Evolutionary conservation across 768 basidiomycete genomes (phyloP), one percentile per base, ranked within the genome.

Genomic region (Naganishia kalamii): DNA sequence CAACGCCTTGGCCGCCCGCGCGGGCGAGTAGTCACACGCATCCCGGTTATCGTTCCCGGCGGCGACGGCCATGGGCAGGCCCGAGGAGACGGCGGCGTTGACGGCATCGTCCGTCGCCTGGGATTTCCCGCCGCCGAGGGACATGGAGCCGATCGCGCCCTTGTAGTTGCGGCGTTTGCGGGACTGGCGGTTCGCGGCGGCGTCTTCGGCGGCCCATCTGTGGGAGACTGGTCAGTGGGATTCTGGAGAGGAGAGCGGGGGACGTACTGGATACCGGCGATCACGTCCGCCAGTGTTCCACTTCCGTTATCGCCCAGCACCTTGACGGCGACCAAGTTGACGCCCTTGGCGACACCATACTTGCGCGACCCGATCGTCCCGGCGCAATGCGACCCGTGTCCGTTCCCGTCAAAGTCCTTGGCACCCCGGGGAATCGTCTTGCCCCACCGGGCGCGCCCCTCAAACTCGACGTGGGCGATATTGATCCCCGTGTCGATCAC

Each of bases 41-140:
- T 94, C 89, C 71, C 84, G 85, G 80, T 89, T 87, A 74, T 90
- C 89, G 70, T 71, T 80, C 85, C 90, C 92, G 67, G 93, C 93
- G 67, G 94, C 94, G 66, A 99, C 96, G 67, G 94, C 90, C 70
- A 98, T 96, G 82, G 97, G 92, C 35, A 99, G 83, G 41, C 96
- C 96, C 37, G 77, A 68, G 10, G 85, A 83, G 62, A 94, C 90
- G 49, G 96, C 92, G 57, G 80, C 81, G 81, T 98, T 86, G 67
- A 99, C 91, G 59, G 87, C 85, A 25, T 83, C 82, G 68, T 99
- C 92, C 59, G 98, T 83, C 35, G 89, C 84, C 23, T 81, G 83
- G 5, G 89, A 90, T 81, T 93, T 94, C 65, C 91, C 90, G 72
- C 96, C 96, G 68, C 96, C 96, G 60, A 99, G 87, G 77, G 87